Evolutionary conservation across 1,284 basidiomycete species (phyloP), one percentile per base, ranked within the genome.

Genomic region (Quambalaria eucalypti): DNA sequence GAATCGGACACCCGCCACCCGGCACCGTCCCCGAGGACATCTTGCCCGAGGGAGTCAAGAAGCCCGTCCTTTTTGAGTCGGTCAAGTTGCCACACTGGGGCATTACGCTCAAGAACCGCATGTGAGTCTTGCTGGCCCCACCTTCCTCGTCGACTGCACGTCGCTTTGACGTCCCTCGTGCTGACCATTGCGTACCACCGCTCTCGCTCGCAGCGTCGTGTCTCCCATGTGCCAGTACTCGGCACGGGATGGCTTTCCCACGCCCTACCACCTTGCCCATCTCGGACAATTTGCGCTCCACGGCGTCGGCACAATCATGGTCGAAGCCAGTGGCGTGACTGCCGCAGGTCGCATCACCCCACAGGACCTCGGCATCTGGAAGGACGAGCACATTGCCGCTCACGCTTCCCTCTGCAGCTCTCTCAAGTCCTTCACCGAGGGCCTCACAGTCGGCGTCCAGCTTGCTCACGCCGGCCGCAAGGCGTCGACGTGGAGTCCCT

Each of bases 401-500:
- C 79, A 87, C 52, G 82, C 84, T 67, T 79, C 83, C 31, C 81
- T 91, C 57, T 84, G 87, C 60, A 81, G 85, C 40, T 88, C 87
- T 56, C 83, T 85, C 23, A 87, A 90, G 55, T 57, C 60, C 26
- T 62, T 74, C 44, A 56, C 72, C 81, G 83, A 1, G 83, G 88
- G 62, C 80, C 81, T 51, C 78, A 83, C 47, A 9, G 83, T 90
- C 21, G 88, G 83, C 7, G 82, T 92, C 50, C 89, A 92, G 74
- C 81, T 92, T 14, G 83, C 82, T 0, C 88, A 89, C 72, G 86
- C 86, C 0, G 87, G 87, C 0, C 78, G 87, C 33, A 88, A 88
- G 73, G 84, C 85, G 0, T 83, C 82, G 26, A 56, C 60, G 64
- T 59, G 64, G 66, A 51, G 73, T 77, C n/a, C 79, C 58, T 56